Percentiles rank a stretch among this genome's conserved stretches.
Evolutionary conservation across 192 early-diverging fungal species (phyloP).

Genomic region (Podila clonocystis): DNA sequence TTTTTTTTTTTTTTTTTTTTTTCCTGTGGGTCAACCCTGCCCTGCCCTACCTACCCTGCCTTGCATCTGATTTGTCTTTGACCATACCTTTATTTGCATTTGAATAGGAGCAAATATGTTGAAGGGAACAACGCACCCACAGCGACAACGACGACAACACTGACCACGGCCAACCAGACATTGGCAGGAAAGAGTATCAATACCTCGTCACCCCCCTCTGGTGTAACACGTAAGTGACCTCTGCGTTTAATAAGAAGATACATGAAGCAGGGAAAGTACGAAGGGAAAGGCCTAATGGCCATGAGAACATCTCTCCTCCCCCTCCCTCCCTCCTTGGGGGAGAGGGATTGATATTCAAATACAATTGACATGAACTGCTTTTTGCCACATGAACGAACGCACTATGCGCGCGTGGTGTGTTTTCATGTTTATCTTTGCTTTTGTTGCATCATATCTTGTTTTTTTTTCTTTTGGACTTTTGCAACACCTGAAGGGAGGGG

Average conservation of each 20-base stretch:
- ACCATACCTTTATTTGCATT: background rate
- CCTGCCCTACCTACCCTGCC: no score
- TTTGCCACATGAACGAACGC: background rate
- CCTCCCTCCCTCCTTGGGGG: background rate
- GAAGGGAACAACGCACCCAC: slow-evolving; percentile 20
- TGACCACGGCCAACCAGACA: background rate
- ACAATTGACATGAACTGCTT: background rate
- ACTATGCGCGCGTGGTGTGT: background rate
- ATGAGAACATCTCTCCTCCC: background rate
- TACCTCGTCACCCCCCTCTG: slow-evolving; percentile 27
- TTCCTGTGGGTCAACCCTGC: background rate
- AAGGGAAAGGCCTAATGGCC: background rate
- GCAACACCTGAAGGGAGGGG: background rate
- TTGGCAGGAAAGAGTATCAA: slow-evolving; percentile 5
- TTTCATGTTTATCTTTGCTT: background rate
- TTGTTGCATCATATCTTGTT: background rate
- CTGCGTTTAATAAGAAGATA: slow-evolving; percentile 4
- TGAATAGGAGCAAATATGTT: slow-evolving; percentile 54
- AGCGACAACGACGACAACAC: background rate
- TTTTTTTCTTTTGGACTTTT: background rate
- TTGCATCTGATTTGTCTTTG: background rate
- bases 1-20: no score
- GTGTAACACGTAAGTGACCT: slow-evolving; percentile 45
- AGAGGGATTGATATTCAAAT: no score
- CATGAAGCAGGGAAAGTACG: background rate